phyloP scores from a whole-genome alignment of 2,329 filamentous ascomycete species.

The Aspergillus novofumigatus region DNA sequence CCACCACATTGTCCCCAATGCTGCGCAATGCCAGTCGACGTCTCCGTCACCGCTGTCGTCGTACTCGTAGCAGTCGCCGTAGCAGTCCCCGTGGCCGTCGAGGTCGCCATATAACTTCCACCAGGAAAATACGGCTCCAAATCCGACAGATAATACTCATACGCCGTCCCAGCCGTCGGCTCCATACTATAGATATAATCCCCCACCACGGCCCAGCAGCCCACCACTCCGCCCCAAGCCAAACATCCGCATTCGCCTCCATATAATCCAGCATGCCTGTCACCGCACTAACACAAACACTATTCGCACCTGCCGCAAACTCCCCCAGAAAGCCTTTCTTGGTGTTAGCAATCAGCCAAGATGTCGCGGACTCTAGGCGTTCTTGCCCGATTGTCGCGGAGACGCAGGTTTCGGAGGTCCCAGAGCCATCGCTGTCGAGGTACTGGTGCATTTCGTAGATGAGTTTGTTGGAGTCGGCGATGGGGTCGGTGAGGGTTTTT shows the following conservation, averaged over 20 bases:
- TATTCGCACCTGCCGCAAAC: conserved; percentile 9
- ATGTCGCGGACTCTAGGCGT: conserved; percentile 6
- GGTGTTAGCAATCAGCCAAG: conserved; percentile 8
- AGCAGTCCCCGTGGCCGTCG: too few species aligned
- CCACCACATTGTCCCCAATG: conserved; percentile 2
- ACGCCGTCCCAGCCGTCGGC: too few species aligned
- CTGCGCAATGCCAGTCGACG: too few species aligned
- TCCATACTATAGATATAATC: conserved; percentile 33
- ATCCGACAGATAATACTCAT: too few species aligned
- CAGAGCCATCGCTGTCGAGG: too few species aligned
- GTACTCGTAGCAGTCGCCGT: too few species aligned
- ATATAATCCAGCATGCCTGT: conserved; percentile 47
- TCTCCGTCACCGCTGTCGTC: too few species aligned
- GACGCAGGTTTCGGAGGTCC: not conserved
- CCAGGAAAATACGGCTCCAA: too few species aligned
- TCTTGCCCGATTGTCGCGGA: conserved; percentile 10
- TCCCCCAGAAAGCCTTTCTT: conserved; percentile 12
- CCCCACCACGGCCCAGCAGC: conserved; percentile 49
- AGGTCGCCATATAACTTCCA: too few species aligned
- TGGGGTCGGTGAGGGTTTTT: too few species aligned
- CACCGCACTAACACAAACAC: conserved; percentile 17
- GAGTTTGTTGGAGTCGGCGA: too few species aligned
- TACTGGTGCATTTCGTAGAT: too few species aligned
- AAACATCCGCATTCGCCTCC: conserved; percentile 47
- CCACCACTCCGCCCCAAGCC: conserved; percentile 52